A percentile compares a stretch with the other conserved stretches of the same genome.
Conservation (phyloP, 2,329 filamentous ascomycete genomes). For the Epichloe bromicola region DNA sequence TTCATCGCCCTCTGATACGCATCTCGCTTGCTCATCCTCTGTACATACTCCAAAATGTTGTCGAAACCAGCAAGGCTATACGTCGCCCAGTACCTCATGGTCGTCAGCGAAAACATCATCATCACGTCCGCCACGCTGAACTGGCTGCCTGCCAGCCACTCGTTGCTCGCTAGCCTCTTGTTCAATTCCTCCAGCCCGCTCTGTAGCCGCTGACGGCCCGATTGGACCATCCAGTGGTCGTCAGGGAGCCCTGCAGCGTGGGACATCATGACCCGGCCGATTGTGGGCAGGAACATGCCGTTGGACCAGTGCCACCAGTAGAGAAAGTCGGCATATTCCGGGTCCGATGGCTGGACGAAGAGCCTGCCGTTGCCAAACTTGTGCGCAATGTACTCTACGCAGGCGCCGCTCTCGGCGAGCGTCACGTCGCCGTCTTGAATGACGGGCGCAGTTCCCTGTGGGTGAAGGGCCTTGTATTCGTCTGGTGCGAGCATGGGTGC, state of each 20-base stretch:
- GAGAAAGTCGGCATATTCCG: constrained; percentile 45
- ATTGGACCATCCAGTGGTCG: constrained; percentile 16
- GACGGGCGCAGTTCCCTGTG: constrained; percentile 43
- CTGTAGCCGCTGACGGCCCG: constrained; percentile 20
- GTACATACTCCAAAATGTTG: constrained; percentile 32
- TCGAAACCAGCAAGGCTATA: constrained; percentile 27
- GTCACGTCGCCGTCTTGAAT: constrained; percentile 42
- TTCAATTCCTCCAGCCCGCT: constrained; percentile 37
- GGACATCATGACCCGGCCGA: constrained; percentile 26
- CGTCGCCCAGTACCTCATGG: constrained; percentile 40
- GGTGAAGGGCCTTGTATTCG: constrained; percentile 31
- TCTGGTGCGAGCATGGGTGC: constrained; percentile 20
- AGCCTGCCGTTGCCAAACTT: constrained; percentile 38
- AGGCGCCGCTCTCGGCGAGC: constrained; percentile 47
- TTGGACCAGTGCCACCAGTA: constrained; percentile 52
- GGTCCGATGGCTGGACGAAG: constrained; percentile 28
- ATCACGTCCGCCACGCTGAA: constrained; percentile 57
- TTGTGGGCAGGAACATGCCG: constrained; percentile 26
- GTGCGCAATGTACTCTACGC: constrained; percentile 47
- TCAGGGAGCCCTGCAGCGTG: constrained; percentile 1
- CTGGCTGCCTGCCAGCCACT: constrained; percentile 46
- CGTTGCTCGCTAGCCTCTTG: constrained; percentile 29
- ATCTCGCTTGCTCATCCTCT: constrained; percentile 28
- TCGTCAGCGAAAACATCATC: constrained; percentile 47
- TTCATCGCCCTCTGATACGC: constrained; percentile 34